These are phyloP conservation scores for Dipteronia dyeriana DNA, from an alignment of 345 rosid species.

Conservation along the genomic window DNA sequence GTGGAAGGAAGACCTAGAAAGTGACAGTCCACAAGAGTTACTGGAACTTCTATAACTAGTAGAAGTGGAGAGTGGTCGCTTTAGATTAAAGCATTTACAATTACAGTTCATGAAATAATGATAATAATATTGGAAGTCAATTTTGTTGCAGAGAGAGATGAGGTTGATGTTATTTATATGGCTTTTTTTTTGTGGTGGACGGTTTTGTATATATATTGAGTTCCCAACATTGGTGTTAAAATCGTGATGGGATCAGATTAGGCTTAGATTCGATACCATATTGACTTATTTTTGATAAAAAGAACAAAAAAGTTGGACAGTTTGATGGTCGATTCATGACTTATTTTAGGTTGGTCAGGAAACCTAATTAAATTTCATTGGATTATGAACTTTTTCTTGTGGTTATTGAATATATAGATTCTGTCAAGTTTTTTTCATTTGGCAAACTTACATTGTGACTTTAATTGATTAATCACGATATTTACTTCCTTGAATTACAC, in stretches of 20 bases:
- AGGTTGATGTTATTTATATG: too few species aligned
- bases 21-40: not conserved
- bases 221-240: not conserved
- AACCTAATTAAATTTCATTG: too few species aligned
- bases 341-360: not conserved
- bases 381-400: too few species aligned
- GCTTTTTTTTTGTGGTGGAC: too few species aligned
- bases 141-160: not conserved
- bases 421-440: too few species aligned
- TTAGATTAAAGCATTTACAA: not conserved
- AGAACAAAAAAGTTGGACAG: conserved; percentile 2
- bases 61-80: conserved; percentile 15
- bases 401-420: too few species aligned
- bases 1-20: not conserved
- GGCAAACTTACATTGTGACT: too few species aligned
- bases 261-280: not conserved
- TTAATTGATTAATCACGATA: too few species aligned
- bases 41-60: not conserved
- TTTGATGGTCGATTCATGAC: not conserved
- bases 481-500: too few species aligned
- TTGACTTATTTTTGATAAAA: not conserved
- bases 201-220: too few species aligned
- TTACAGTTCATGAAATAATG: not conserved
- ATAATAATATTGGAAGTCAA: not conserved
- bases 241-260: not conserved